Conservation (phyloP, 2,329 filamentous ascomycete genomes). For the Pseudocercospora eumusae region DNA sequence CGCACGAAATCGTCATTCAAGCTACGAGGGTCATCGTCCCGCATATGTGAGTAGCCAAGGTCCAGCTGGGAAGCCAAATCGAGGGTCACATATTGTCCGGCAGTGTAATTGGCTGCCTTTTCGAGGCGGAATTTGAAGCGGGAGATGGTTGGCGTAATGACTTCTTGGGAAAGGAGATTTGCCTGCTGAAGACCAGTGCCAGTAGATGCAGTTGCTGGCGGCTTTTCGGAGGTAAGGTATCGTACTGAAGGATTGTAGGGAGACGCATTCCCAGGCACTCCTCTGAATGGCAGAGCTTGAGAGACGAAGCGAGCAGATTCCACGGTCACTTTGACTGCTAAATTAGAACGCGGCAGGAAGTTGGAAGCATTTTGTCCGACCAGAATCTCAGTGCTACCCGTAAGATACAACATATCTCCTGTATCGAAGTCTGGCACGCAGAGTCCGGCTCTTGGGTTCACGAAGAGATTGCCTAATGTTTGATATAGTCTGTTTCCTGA, state of each 20-base stretch:
- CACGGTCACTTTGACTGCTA: constrained; percentile 70
- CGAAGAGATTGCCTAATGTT: constrained; percentile 73
- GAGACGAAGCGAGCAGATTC: constrained; percentile 63
- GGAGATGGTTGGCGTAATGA: constrained; percentile 66
- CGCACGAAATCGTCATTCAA: constrained; percentile 83
- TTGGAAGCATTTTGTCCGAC: constrained; percentile 62
- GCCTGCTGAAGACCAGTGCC: constrained; percentile 46
- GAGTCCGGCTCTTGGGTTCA: constrained; percentile 67
- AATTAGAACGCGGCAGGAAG: constrained; percentile 67
- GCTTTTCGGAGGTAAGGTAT: constrained; percentile 62
- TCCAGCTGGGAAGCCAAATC: constrained; percentile 70
- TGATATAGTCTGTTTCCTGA: constrained; percentile 84
- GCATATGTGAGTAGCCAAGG: constrained; percentile 78
- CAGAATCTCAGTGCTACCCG: constrained; percentile 67
- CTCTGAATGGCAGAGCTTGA: constrained; percentile 68
- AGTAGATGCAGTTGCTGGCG: constrained; percentile 18
- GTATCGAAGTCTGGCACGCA: constrained; percentile 73
- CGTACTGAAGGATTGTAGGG: constrained; percentile 80
- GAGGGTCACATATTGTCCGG: constrained; percentile 77
- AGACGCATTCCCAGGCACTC: constrained; percentile 59
- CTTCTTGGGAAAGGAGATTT: constrained; percentile 59
- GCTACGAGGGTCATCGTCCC: constrained; percentile 73
- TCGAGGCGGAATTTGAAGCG: constrained; percentile 62
- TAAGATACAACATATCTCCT: constrained; percentile 72
- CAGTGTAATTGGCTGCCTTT: constrained; percentile 54